Evolutionary conservation across 345 rosid species (phyloP).

Genomic region (Mallotus nudiflorus): DNA sequence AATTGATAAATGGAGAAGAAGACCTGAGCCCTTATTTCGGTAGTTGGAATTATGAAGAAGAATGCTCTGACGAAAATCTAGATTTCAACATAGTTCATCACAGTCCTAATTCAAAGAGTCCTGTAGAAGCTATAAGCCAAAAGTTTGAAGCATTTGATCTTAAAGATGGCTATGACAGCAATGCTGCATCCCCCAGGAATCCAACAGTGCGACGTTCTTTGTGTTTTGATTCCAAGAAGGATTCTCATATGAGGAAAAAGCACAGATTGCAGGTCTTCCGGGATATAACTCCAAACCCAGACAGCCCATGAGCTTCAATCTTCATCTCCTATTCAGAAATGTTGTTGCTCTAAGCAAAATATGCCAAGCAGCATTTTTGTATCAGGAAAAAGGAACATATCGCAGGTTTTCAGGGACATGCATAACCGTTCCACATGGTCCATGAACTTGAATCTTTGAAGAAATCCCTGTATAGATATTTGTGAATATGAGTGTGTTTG

Average conservation of each 20-base stretch:
- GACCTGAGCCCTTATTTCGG: slow-evolving; percentile 5
- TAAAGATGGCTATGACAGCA: slow-evolving; percentile 17
- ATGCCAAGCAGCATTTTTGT: too few relatives aligned
- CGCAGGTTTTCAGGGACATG: too few relatives aligned
- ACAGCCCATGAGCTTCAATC: slow-evolving; percentile 28
- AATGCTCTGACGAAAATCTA: slow-evolving; percentile 41
- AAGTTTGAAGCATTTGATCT: slow-evolving; percentile 29
- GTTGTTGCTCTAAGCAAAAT: too few relatives aligned
- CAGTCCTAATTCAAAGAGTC: slow-evolving; percentile 20
- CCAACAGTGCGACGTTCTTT: slow-evolving; percentile 30
- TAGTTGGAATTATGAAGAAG: slow-evolving; percentile 24
- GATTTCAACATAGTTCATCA: slow-evolving; percentile 37
- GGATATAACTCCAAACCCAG: slow-evolving; percentile 50
- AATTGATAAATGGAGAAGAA: slow-evolving; percentile 3
- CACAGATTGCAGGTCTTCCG: slow-evolving; percentile 53
- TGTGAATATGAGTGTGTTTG: neutral
- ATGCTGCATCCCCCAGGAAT: slow-evolving; percentile 17
- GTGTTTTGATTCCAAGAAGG: slow-evolving; percentile 28
- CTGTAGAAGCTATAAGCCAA: slow-evolving; percentile 22
- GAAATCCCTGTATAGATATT: too few relatives aligned
- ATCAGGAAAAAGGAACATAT: too few relatives aligned
- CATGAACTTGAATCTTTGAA: too few relatives aligned
- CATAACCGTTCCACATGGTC: too few relatives aligned
- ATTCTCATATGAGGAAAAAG: slow-evolving; percentile 16
- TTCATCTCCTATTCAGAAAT: too few relatives aligned